These are phyloP conservation scores for Paraphysoderma sedebokerense DNA, from an alignment of 371 early-diverging fungal species.

Conservation along the genomic window DNA sequence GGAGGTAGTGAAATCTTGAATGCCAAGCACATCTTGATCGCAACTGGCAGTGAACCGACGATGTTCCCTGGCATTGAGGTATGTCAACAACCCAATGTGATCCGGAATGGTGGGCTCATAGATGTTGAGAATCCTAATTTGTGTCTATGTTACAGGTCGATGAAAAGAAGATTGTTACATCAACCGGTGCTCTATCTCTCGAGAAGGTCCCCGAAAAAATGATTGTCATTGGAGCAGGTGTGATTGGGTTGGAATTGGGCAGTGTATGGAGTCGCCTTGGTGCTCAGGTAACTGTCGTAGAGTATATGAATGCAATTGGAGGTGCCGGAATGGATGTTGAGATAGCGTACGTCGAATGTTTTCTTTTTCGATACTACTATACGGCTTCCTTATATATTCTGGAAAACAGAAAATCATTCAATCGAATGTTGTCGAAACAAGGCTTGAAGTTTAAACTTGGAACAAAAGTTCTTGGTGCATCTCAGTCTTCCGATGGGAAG, in stretches of 20 bases:
- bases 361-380: slow-evolving; percentile 1
- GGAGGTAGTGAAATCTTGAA: slow-evolving; percentile 49
- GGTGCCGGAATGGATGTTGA: slow-evolving; percentile 90
- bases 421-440: slow-evolving; percentile 78
- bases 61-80: slow-evolving; percentile 83
- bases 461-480: slow-evolving; percentile 84
- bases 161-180: slow-evolving; percentile 88
- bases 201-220: slow-evolving; percentile 89
- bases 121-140: background rate
- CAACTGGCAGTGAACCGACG: slow-evolving; percentile 90
- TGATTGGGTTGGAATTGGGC: slow-evolving; percentile 95
- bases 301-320: slow-evolving; percentile 83
- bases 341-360: slow-evolving; percentile 41
- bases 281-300: slow-evolving; percentile 88
- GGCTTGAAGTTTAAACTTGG: slow-evolving; percentile 94
- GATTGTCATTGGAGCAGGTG: slow-evolving; percentile 97
- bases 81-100: background rate
- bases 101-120: background rate
- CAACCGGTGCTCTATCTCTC: slow-evolving; percentile 90
- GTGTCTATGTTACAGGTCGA: slow-evolving; percentile 34
- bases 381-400: background rate
- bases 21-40: slow-evolving; percentile 91
- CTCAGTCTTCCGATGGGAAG: slow-evolving; percentile 60
- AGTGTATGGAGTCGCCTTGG: slow-evolving; percentile 95
- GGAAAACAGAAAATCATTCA: slow-evolving; percentile 57